Evolutionary conservation across 371 early-diverging fungal genomes (phyloP).

Genomic region (Basidiobolus meristosporus): DNA sequence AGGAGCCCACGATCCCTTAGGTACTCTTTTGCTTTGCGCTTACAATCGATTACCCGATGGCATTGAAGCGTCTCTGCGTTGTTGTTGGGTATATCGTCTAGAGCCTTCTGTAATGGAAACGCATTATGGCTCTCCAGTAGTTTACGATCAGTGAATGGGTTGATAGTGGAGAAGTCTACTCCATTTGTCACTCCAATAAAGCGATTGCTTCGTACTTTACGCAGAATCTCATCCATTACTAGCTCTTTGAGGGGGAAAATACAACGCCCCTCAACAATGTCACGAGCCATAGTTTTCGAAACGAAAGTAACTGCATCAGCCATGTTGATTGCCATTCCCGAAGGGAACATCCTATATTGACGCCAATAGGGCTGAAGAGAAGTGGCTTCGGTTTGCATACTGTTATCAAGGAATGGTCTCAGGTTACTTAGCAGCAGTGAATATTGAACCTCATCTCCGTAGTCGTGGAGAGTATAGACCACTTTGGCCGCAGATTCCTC

Average conservation of each 20-base stretch:
- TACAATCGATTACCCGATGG: slow-evolving; percentile 9
- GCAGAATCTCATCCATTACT: slow-evolving; percentile 25
- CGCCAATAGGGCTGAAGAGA: slow-evolving; percentile 7
- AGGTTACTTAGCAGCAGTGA: slow-evolving; percentile 25
- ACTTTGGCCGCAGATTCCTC: slow-evolving; percentile 15
- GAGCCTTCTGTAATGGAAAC: slow-evolving; percentile 19
- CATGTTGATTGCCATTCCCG: slow-evolving; percentile 29
- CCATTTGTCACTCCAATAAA: slow-evolving; percentile 47
- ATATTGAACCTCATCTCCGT: slow-evolving; percentile 33
- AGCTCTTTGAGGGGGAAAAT: slow-evolving; percentile 38
- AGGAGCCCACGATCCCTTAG: slow-evolving; percentile 21
- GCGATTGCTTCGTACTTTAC: slow-evolving; percentile 17
- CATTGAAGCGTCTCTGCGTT: neutral
- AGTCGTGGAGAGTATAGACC: slow-evolving; percentile 43
- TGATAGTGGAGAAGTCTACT: slow-evolving; percentile 21
- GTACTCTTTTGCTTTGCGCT: slow-evolving; percentile 26
- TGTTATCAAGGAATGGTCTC: slow-evolving; percentile 18
- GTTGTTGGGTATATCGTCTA: neutral
- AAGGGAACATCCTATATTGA: slow-evolving; percentile 25
- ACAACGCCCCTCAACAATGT: slow-evolving; percentile 31
- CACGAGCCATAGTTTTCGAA: slow-evolving; percentile 28
- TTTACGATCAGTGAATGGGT: slow-evolving; percentile 24
- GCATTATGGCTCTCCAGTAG: slow-evolving; percentile 12
- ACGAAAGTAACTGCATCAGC: slow-evolving; percentile 37
- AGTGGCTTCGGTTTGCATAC: slow-evolving; percentile 3